Evolutionary conservation across 208 protist species (phyloP).

Genomic region (Leishmania major): DNA sequence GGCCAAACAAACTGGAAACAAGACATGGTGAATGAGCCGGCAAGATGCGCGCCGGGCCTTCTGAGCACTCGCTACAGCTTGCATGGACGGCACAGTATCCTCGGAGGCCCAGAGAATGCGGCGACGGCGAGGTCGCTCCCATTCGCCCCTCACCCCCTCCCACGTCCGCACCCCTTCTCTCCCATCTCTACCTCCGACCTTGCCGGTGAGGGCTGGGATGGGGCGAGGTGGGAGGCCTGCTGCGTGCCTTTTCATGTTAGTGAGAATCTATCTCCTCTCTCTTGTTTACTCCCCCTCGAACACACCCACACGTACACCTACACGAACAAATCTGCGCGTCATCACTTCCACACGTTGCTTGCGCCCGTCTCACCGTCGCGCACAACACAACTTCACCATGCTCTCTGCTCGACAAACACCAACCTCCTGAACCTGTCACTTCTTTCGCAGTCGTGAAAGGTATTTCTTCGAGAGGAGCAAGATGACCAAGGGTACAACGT

Average conservation of each 20-base stretch:
- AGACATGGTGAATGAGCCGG: not conserved
- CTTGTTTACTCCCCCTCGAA: not conserved
- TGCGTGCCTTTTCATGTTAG: not conserved
- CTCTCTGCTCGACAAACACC: not conserved
- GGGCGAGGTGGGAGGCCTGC: too few relatives aligned
- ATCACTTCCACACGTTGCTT: not conserved
- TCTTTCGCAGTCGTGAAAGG: constrained; percentile 8
- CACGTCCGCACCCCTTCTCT: not conserved
- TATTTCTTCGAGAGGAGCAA: constrained; percentile 5
- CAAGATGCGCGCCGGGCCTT: not conserved
- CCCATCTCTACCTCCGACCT: not conserved
- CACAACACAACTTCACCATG: not conserved
- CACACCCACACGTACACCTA: not conserved
- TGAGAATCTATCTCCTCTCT: not conserved
- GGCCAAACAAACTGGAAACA: not conserved
- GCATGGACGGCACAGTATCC: not conserved
- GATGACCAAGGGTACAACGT: constrained; percentile 88
- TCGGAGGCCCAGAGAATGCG: not conserved
- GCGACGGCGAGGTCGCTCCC: not conserved
- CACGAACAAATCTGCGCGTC: not conserved
- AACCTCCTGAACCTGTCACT: not conserved
- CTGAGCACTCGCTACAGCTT: not conserved
- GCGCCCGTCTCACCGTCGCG: not conserved
- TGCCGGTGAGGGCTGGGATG: not conserved
- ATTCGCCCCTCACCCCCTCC: not conserved